Conservation (phyloP, 805 yeast species). For the Alloascoidea africana region DNA sequence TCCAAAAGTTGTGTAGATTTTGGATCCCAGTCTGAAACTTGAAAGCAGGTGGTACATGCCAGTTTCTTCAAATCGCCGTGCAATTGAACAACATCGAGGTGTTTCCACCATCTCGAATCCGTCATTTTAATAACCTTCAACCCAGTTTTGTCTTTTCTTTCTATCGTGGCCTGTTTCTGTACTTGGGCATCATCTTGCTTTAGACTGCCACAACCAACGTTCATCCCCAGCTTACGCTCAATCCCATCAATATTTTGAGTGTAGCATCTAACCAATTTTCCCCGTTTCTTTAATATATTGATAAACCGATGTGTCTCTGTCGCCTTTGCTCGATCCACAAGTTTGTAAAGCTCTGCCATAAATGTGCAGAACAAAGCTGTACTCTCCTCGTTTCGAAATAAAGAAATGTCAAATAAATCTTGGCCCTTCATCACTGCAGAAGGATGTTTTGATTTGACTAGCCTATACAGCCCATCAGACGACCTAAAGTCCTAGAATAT, state of each 20-base stretch:
- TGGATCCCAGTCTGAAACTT: constrained; percentile 44
- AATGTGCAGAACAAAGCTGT: constrained; percentile 70
- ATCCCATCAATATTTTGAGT: constrained; percentile 92
- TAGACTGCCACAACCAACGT: constrained; percentile 30
- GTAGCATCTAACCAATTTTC: constrained; percentile 68
- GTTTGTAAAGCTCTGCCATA: constrained; percentile 65
- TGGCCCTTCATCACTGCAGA: constrained; percentile 60
- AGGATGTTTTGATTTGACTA: constrained; percentile 51
- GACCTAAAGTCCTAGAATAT: constrained; percentile 58
- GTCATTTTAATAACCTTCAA: constrained; percentile 20
- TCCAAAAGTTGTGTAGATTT: constrained; percentile 30
- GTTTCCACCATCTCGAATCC: constrained; percentile 32
- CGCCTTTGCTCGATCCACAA: constrained; percentile 53
- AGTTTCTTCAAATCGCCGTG: constrained; percentile 79
- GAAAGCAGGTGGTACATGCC: constrained; percentile 60
- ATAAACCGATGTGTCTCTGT: constrained; percentile 78
- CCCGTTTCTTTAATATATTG: constrained; percentile 38
- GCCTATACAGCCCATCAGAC: constrained; percentile 64
- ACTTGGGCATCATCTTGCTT: constrained; percentile 18
- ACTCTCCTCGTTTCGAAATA: constrained; percentile 55
- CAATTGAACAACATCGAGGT: constrained; percentile 66
- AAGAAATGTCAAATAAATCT: constrained; percentile 78
- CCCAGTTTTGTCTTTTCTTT: constrained; percentile 10
- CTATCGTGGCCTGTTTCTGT: neutral
- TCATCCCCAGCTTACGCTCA: constrained; percentile 50